Base-by-base conservation (phyloP, 495 filamentous ascomycete species). In the Talaromyces borbonicus region DNA sequence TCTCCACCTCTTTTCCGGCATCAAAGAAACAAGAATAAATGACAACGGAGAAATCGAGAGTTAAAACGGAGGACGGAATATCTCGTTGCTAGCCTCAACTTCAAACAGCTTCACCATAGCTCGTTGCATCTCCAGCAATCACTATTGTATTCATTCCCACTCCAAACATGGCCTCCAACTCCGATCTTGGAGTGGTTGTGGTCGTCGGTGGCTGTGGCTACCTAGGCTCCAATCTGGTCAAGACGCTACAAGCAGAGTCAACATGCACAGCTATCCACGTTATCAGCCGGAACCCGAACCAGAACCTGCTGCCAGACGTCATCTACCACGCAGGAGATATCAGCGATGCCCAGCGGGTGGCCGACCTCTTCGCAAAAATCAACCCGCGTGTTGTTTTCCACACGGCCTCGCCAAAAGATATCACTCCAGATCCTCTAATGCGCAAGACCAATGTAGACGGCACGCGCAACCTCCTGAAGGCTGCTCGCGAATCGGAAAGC, bases 151-250 rank as follows among this genome's bases (percentile, higher is more conserved):
- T 25, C 37, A 40, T 14, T 40, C 25, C 23, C 14, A 43, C 14
- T 29, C 40, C 14, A 14, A 43, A 20, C 15, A 43, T 43, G 41
- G 26, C 25, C 26, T 30, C 26, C 14, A 16, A 43, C 14, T 24
- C 41, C 12, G 41, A 43, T 43, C 41, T 43, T 43, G 41, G 41
- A 31, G 26, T 43, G 26, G 78, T 80, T 49, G 66, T 83, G 49
- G 78, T 85, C 46, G 77, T 80, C 50, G 81, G 81, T 50, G 81
- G 81, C 46, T 81, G 78, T 55, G 81, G 81, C 49, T 85, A 84
- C 66, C 73, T 85, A 9, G 81, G 81, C 56, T 75, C 77, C 55
- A 79, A 84, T 64, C 74, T 85, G 48, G 81, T 83, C 49, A 66
- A 74, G 55, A 59, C 73, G 39, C 69, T 84, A 29, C 63, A 77